Evolutionary conservation across 805 yeast species (phyloP).

Genomic region (Phaffomyces antillensis): DNA sequence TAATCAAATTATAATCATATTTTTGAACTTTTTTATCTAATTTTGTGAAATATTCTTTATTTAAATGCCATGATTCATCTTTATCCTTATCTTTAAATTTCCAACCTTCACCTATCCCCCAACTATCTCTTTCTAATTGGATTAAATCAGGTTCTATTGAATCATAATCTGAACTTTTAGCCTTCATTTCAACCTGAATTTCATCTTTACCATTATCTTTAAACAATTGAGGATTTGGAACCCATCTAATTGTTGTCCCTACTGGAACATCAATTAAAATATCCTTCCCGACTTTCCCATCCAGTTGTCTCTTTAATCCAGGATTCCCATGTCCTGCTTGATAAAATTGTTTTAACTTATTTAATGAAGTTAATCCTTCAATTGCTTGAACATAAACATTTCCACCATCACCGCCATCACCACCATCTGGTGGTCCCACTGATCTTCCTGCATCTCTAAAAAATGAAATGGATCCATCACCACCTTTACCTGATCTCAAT

Average conservation of each 20-base stretch:
- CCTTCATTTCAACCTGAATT: slow-evolving; percentile 29
- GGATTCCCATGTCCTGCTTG: slow-evolving; percentile 62
- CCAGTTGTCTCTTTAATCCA: slow-evolving; percentile 73
- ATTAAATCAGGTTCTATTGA: slow-evolving; percentile 34
- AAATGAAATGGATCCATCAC: slow-evolving; percentile 82
- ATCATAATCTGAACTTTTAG: slow-evolving; percentile 20
- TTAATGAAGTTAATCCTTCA: slow-evolving; percentile 62
- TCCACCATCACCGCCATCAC: slow-evolving; percentile 96
- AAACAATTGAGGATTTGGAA: slow-evolving; percentile 59
- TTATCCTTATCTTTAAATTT: slow-evolving; percentile 59
- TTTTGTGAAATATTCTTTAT: slow-evolving; percentile 57
- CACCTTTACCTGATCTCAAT: slow-evolving; percentile 76
- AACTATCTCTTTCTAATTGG: slow-evolving; percentile 60
- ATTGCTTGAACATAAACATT: slow-evolving; percentile 77
- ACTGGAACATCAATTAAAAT: slow-evolving; percentile 80
- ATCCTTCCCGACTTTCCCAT: slow-evolving; percentile 82
- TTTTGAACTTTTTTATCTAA: slow-evolving; percentile 56
- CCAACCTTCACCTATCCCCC: slow-evolving; percentile 81
- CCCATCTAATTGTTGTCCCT: slow-evolving; percentile 84
- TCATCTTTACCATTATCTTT: slow-evolving; percentile 15
- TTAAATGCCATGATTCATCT: slow-evolving; percentile 61
- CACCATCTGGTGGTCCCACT: slow-evolving; percentile 97
- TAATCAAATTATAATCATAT: slow-evolving; percentile 52
- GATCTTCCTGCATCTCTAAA: slow-evolving; percentile 79
- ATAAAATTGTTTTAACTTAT: slow-evolving; percentile 59